phyloP scores from a whole-genome alignment of 1,284 basidiomycete species.

The Tylopilus sp. region DNA sequence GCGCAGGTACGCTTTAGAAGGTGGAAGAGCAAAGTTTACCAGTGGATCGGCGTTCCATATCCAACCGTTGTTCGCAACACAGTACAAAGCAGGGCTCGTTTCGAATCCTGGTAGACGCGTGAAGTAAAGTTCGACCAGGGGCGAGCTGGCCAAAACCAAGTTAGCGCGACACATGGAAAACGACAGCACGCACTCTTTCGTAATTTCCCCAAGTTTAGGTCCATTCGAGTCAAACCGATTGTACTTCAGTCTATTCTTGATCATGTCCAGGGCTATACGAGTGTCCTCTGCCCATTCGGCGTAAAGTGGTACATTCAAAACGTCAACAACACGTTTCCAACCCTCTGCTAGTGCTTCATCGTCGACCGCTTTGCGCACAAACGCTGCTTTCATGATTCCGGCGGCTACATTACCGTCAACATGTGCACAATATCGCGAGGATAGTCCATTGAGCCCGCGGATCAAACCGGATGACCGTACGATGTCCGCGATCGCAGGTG shows the following conservation, averaged over 20 bases:
- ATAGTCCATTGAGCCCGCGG: conserved; percentile 54
- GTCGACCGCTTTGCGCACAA: conserved; percentile 48
- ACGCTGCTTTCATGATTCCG: conserved; percentile 69
- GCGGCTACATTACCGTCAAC: conserved; percentile 62
- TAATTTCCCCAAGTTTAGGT: conserved; percentile 82
- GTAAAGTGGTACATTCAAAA: conserved; percentile 86
- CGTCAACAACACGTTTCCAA: conserved; percentile 78
- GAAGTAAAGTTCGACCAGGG: conserved; percentile 87
- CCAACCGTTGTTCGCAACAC: conserved; percentile 97
- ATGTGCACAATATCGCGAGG: conserved; percentile 64
- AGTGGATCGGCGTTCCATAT: conserved; percentile 97
- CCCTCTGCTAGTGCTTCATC: conserved; percentile 56
- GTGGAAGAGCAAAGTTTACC: conserved; percentile 89
- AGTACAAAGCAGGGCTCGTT: conserved; percentile 67
- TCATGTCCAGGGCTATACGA: conserved; percentile 67
- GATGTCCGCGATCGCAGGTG: conserved; percentile 67
- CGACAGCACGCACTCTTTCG: conserved; percentile 48
- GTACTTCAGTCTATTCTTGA: conserved; percentile 76
- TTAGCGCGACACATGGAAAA: conserved; percentile 8
- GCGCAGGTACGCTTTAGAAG: conserved; percentile 94
- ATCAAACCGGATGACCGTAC: conserved; percentile 54
- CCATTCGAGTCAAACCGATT: conserved; percentile 79
- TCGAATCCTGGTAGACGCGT: conserved; percentile 68
- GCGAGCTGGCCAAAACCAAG: conserved; percentile 48
- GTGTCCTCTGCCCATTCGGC: conserved; percentile 81